phyloP scores from a whole-genome alignment of 164 flowering plant species.

The Pachysandra terminalis region DNA sequence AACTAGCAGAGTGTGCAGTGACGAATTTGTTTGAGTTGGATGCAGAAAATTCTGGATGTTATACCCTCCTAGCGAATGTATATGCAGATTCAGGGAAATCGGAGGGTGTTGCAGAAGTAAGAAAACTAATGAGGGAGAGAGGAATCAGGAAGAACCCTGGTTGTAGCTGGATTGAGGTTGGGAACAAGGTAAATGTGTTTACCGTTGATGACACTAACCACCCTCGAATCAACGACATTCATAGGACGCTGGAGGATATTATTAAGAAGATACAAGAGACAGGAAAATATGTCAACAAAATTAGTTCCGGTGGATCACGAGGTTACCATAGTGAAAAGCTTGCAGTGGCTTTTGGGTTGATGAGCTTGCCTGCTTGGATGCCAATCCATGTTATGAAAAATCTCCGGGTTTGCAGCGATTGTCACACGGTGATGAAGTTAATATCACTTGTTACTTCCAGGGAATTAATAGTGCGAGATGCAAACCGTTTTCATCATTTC shows the following conservation, averaged over 20 bases:
- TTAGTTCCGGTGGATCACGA: constrained; percentile 3
- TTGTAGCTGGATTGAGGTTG: constrained; percentile 56
- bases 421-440: constrained; percentile 23
- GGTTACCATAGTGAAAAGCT: constrained; percentile 35
- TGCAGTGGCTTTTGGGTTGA: constrained; percentile 35
- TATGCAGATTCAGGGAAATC: constrained; percentile 22
- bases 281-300: constrained; percentile 16
- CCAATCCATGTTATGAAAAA: constrained; percentile 34
- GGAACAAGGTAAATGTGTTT: constrained; percentile 43
- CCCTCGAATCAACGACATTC: constrained; percentile 31
- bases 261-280: constrained; percentile 26
- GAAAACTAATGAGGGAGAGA: constrained; percentile 41
- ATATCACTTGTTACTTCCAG: constrained; percentile 18
- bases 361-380: constrained; percentile 34
- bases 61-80: constrained; percentile 30
- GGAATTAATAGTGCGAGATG: constrained; percentile 25
- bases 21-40: constrained; percentile 34
- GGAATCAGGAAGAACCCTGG: constrained; percentile 40
- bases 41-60: constrained; percentile 41
- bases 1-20: constrained; percentile 37
- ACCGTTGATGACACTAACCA: constrained; percentile 39
- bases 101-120: constrained; percentile 29
- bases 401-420: constrained; percentile 28
- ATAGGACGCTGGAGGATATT: constrained; percentile 23
- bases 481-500: constrained; percentile 26